Conservation (phyloP, 2,329 filamentous ascomycete species). For the Botrytis tulipae region DNA sequence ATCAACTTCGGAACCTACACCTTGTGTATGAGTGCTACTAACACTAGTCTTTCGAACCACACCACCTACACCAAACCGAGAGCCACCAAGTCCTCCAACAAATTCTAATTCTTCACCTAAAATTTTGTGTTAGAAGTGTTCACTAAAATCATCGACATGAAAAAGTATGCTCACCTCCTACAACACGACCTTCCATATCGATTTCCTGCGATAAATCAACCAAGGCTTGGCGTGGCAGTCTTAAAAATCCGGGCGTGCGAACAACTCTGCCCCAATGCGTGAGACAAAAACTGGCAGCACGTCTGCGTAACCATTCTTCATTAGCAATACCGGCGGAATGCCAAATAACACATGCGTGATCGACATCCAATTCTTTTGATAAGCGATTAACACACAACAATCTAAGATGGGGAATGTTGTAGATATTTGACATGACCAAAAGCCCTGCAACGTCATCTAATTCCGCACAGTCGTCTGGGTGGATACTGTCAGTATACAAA, state of each 20-base stretch:
- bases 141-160: slow-evolving; percentile 19
- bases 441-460: slow-evolving; percentile 88
- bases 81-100: slow-evolving; percentile 50
- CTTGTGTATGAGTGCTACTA: slow-evolving; percentile 57
- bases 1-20: slow-evolving; percentile 51
- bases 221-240: slow-evolving; percentile 72
- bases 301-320: slow-evolving; percentile 89
- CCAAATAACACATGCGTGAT: slow-evolving; percentile 95
- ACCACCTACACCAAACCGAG: slow-evolving; percentile 49
- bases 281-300: slow-evolving; percentile 84
- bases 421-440: slow-evolving; percentile 96
- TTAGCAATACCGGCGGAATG: slow-evolving; percentile 86
- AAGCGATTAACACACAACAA: slow-evolving; percentile 88
- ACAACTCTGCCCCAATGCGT: slow-evolving; percentile 94
- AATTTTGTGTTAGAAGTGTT: slow-evolving; percentile 27
- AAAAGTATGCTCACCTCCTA: slow-evolving; percentile 73
- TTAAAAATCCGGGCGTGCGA: slow-evolving; percentile 81
- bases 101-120: slow-evolving; percentile 41
- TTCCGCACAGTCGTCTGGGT: slow-evolving; percentile 54
- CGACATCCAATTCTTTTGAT: slow-evolving; percentile 86
- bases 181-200: slow-evolving; percentile 85
- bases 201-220: slow-evolving; percentile 93
- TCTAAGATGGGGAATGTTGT: slow-evolving; percentile 91
- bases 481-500: slow-evolving; percentile 92
- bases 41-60: slow-evolving; percentile 57